phyloP scores from a whole-genome alignment of 2,329 filamentous ascomycete species.

The Trichoderma koningiopsis region DNA sequence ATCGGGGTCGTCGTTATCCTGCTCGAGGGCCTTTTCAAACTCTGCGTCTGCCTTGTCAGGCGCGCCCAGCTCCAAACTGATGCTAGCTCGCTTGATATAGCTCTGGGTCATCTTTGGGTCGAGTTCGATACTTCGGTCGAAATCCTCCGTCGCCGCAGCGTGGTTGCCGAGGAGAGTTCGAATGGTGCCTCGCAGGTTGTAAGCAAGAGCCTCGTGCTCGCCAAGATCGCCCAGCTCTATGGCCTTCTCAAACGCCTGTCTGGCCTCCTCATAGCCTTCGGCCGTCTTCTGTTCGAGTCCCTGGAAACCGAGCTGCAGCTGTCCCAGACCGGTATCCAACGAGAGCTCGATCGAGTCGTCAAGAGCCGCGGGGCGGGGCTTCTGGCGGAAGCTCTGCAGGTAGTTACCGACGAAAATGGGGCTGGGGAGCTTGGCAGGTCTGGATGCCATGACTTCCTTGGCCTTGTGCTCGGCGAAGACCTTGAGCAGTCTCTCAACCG shows the following conservation, averaged over 20 bases:
- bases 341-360: constrained; percentile 78
- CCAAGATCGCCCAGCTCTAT: constrained; percentile 78
- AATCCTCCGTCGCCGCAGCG: constrained; percentile 75
- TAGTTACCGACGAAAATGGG: constrained; percentile 98
- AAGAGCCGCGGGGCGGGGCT: constrained; percentile 76
- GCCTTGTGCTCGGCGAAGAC: constrained; percentile 96
- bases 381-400: constrained; percentile 93
- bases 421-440: constrained; percentile 85
- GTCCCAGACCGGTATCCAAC: constrained; percentile 78
- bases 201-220: constrained; percentile 84
- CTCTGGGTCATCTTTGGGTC: constrained; percentile 88
- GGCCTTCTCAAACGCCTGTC: constrained; percentile 82
- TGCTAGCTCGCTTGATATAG: constrained; percentile 98
- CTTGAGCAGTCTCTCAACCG: constrained; percentile 91
- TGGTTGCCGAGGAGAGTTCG: constrained; percentile 90
- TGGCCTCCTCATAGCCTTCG: constrained; percentile 88
- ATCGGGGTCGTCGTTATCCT: constrained; percentile 88
- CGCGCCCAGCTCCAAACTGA: constrained; percentile 90
- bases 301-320: constrained; percentile 80
- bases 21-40: constrained; percentile 80
- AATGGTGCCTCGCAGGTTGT: constrained; percentile 97
- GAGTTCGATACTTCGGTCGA: constrained; percentile 91
- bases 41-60: constrained; percentile 85
- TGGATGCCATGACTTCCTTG: constrained; percentile 83
- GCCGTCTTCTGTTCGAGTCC: constrained; percentile 83